These are phyloP conservation scores for Saccharomyces hybrid DNA, from an alignment of 1,139 yeast species.

Conservation along the genomic window DNA sequence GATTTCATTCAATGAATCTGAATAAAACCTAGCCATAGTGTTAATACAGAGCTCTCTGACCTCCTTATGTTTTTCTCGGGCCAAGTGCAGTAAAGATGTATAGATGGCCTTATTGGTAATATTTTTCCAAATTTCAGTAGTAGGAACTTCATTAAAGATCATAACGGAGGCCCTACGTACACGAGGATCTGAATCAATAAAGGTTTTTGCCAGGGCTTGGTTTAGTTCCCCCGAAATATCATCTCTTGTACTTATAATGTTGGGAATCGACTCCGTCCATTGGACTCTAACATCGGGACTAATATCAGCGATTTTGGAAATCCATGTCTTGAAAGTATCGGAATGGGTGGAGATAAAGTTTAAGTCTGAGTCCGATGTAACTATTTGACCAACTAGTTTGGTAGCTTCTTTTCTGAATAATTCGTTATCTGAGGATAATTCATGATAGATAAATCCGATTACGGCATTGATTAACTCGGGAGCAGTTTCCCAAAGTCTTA, in stretches of 20 bases:
- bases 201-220: conserved; percentile 56
- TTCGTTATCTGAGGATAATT: conserved; percentile 64
- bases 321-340: conserved; percentile 64
- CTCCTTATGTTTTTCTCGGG: conserved; percentile 60
- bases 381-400: conserved; percentile 60
- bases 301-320: conserved; percentile 64
- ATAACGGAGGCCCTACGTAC: conserved; percentile 61
- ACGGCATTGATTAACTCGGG: conserved; percentile 72
- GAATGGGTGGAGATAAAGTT: conserved; percentile 56
- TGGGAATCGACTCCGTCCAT: conserved; percentile 59
- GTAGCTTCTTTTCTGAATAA: conserved; percentile 63
- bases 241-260: conserved; percentile 39
- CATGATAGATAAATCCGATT: conserved; percentile 76
- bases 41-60: conserved; percentile 59
- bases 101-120: conserved; percentile 44
- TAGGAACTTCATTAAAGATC: conserved; percentile 39
- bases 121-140: conserved; percentile 37
- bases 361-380: conserved; percentile 44
- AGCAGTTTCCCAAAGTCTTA: conserved; percentile 67
- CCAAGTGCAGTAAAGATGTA: conserved; percentile 50
- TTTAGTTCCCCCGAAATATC: conserved; percentile 49
- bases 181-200: conserved; percentile 68
- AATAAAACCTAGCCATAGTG: conserved; percentile 49
- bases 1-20: conserved; percentile 21
- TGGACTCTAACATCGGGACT: conserved; percentile 55